Percentiles rank a stretch among this genome's conserved stretches.
Conservation (phyloP, 352 stramenopile species). For the Blastocystis sp. region DNA sequence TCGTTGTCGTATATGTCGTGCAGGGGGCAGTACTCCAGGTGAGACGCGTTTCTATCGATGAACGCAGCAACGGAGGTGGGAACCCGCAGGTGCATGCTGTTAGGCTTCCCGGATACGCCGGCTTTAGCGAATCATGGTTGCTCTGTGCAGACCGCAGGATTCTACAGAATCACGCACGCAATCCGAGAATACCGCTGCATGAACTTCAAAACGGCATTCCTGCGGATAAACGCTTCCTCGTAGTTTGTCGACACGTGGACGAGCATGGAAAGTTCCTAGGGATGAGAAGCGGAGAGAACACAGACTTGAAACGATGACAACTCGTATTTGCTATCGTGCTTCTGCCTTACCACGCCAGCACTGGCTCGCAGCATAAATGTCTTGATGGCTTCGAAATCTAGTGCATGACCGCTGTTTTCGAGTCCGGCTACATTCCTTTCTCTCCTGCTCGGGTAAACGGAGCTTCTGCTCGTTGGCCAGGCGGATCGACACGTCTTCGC, state of each 20-base stretch:
- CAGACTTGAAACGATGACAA: constrained; percentile 52
- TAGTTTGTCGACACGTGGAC: constrained; percentile 55
- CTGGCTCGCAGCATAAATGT: constrained; percentile 44
- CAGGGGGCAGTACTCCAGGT: constrained; percentile 65
- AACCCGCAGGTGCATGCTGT: constrained; percentile 64
- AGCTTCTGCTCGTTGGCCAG: constrained; percentile 55
- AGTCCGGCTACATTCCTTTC: constrained; percentile 53
- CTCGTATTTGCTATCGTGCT: constrained; percentile 64
- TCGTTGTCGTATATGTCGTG: constrained; percentile 69
- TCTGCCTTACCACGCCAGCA: constrained; percentile 26
- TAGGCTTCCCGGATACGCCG: constrained; percentile 51
- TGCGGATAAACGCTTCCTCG: constrained; percentile 60
- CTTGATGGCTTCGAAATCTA: constrained; percentile 66
- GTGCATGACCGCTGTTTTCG: background rate
- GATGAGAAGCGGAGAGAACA: background rate
- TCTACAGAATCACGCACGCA: background rate
- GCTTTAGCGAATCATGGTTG: constrained; percentile 37
- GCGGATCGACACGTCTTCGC: constrained; percentile 26
- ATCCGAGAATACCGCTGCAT: constrained; percentile 12
- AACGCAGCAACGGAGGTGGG: background rate
- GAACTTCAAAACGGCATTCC: constrained; percentile 65
- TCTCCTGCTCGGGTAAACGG: constrained; percentile 53
- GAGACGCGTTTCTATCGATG: constrained; percentile 1
- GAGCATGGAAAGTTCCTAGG: constrained; percentile 62
- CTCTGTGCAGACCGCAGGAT: constrained; percentile 63